Percentiles rank a stretch among this genome's conserved stretches.
Conservation (phyloP, 2,329 filamentous ascomycete species). For the Penicillium sp. region DNA sequence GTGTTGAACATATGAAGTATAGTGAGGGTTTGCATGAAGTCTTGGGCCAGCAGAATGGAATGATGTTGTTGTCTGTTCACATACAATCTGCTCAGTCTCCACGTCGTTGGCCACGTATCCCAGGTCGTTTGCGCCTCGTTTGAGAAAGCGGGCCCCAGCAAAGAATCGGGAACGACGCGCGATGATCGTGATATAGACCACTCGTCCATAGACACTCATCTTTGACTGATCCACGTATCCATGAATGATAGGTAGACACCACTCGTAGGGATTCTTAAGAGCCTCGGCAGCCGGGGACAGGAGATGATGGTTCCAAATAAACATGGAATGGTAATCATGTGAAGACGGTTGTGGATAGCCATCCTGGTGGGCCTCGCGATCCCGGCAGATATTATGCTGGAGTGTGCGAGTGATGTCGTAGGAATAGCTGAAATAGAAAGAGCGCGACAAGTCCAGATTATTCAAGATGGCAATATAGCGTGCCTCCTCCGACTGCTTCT, state of each 20-base stretch:
- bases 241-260: constrained; percentile 94
- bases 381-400: constrained; percentile 84
- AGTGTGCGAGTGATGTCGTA: constrained; percentile 93
- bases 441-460: constrained; percentile 84
- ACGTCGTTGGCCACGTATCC: constrained; percentile 98
- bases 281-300: constrained; percentile 69
- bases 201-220: constrained; percentile 80
- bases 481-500: constrained; percentile 83
- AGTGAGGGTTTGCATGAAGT: constrained; percentile 83
- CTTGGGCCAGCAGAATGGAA: constrained; percentile 88
- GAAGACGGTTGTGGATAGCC: constrained; percentile 64
- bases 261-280: constrained; percentile 82
- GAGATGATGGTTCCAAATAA: constrained; percentile 94
- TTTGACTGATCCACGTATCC: constrained; percentile 92
- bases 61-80: constrained; percentile 88
- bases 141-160: constrained; percentile 89
- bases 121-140: constrained; percentile 89
- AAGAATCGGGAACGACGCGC: constrained; percentile 90
- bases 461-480: constrained; percentile 85
- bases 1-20: constrained; percentile 96
- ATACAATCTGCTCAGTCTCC: constrained; percentile 97
- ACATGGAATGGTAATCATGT: constrained; percentile 91
- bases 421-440: constrained; percentile 98
- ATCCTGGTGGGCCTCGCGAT: constrained; percentile 68
- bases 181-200: constrained; percentile 89